Conservation (phyloP, 306 rosid species). For the Glycine tomentella region DNA sequence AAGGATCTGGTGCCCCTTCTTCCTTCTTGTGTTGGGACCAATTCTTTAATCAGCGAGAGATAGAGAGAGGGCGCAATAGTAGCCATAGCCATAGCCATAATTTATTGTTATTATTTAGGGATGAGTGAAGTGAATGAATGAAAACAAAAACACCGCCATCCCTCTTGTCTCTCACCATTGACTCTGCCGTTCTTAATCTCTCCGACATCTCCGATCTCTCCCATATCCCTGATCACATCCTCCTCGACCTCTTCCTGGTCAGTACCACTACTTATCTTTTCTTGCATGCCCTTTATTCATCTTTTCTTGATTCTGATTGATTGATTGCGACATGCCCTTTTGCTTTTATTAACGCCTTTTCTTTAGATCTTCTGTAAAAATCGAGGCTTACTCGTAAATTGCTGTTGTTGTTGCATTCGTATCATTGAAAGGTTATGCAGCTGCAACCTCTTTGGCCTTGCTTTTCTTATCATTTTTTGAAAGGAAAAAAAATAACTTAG, state of each 20-base stretch:
- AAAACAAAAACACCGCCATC: conserved; percentile 86
- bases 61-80: too few species aligned
- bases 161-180: conserved; percentile 77
- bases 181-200: conserved; percentile 87
- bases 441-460: too few species aligned
- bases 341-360: not conserved
- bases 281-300: not conserved
- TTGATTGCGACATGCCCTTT: conserved; percentile 4
- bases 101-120: too few species aligned
- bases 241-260: conserved; percentile 81
- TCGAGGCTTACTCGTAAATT: not conserved
- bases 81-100: too few species aligned
- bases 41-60: conserved; percentile 26
- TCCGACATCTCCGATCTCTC: conserved; percentile 88
- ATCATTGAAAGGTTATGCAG: too few species aligned
- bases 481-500: too few species aligned
- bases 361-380: conserved; percentile 30
- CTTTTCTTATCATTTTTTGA: too few species aligned
- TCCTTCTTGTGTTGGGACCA: conserved; percentile 26
- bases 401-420: not conserved
- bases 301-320: too few species aligned
- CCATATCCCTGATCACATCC: conserved; percentile 89
- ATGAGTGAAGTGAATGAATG: conserved; percentile 50
- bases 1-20: conserved; percentile 35
- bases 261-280: not conserved